Base-by-base conservation (phyloP, 352 stramenopile species). In the Globisporangium echinulatum region DNA sequence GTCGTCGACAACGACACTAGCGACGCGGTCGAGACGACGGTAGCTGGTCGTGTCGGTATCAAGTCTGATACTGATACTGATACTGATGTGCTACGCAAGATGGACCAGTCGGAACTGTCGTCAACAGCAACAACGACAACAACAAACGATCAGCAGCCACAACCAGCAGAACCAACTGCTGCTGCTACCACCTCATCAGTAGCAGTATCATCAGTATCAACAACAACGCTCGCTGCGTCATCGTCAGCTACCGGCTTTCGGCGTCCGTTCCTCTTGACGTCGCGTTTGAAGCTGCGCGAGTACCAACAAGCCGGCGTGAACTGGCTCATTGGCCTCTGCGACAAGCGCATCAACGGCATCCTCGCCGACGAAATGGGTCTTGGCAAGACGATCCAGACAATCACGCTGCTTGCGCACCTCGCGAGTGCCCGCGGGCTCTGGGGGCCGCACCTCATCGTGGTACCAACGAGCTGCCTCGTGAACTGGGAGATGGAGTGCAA, bases 401-500 rank as follows among this genome's bases (percentile, higher is more conserved):
- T 99, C 61, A 90, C 94, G 19, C 74, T 99, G 56, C 72, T 99
- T 9, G 92, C 96, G 8, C 97, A 99, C 72, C 73, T 99, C 6
- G 97, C 97, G 10, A 92, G 81, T 10, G 50, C 54, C 14, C 68
- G 74, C 33, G 93, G 96, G 7, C 87, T 99, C 39, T 99, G 97
- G 97, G 97, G 97, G 1, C 97, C 97, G 37, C 97, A 99, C 70
- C 77, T 99, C 36, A 98, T 99, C 52, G 85, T 99, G 33, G 97
- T 99, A 2, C 97, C 97, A 8, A 99, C 97, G 36, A 98, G 87
- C 10, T 98, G 96, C 63, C 85, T 99, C 36, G 87, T 99, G 17
- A 99, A 99, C 65, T 99, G 97, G 97, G 97, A 99, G 67, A 97
- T 96, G 68, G 97, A 99, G 70, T 95, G 99, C 58, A 99, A 99